A percentile compares a stretch with the other conserved stretches of the same genome.
phyloP scores from a whole-genome alignment of 139 green algal genomes.

The Mesostigma viride region DNA sequence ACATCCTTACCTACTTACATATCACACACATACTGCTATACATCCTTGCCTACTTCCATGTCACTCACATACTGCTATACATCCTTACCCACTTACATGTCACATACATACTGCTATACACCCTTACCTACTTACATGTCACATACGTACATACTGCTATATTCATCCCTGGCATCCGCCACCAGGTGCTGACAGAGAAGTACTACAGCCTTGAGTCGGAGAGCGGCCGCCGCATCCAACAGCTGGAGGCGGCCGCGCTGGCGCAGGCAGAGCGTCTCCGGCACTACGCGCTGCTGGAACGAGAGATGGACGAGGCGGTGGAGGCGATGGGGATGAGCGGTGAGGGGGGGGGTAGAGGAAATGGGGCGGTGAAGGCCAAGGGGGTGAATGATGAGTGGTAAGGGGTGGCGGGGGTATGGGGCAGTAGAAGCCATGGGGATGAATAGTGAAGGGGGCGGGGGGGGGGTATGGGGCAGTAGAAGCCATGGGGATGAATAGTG shows the following conservation, averaged over 20 bases:
- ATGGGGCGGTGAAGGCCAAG: neutral
- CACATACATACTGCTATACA: too few species aligned
- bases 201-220: neutral
- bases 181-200: conserved; percentile 6
- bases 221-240: too few species aligned
- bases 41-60: too few species aligned
- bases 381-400: neutral
- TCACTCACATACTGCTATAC: too few species aligned
- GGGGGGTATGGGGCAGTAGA: neutral
- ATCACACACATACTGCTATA: too few species aligned
- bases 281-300: conserved; percentile 7
- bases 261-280: neutral
- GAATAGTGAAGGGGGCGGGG: neutral
- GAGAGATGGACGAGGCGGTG: conserved; percentile 4
- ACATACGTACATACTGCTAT: too few species aligned
- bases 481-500: neutral
- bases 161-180: too few species aligned
- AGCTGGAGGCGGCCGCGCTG: neutral
- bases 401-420: neutral
- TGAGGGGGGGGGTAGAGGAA: neutral
- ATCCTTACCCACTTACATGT: neutral
- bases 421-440: neutral
- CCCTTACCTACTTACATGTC: neutral
- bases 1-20: too few species aligned
- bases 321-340: too few species aligned